Conservation (phyloP, 192 early-diverging fungal genomes). For the Coemansia sp. region DNA sequence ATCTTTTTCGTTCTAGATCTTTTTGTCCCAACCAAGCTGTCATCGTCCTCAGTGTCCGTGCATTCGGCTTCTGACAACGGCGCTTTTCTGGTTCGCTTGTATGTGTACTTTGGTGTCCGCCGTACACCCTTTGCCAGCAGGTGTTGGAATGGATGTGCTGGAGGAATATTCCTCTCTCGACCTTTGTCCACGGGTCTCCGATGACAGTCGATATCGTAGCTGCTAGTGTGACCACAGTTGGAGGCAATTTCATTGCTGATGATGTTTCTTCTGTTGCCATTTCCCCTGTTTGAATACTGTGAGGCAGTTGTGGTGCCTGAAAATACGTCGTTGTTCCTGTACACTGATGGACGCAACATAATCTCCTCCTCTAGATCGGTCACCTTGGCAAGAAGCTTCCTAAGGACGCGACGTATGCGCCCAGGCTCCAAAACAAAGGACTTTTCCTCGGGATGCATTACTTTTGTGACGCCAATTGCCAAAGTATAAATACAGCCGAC, state of each 20-base stretch:
- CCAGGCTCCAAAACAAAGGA: constrained; percentile 21
- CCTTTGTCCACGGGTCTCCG: not conserved
- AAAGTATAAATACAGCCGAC: not conserved
- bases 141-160: constrained; percentile 37
- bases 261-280: not conserved
- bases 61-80: constrained; percentile 11
- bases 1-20: not conserved
- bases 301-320: not conserved
- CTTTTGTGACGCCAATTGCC: not conserved
- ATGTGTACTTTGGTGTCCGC: constrained; percentile 43
- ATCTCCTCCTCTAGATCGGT: constrained; percentile 43
- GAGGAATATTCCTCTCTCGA: constrained; percentile 12
- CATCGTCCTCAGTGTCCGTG: constrained; percentile 1
- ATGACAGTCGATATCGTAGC: not conserved
- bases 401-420: constrained; percentile 38
- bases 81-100: constrained; percentile 28
- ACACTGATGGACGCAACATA: constrained; percentile 19
- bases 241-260: not conserved
- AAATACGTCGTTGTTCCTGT: constrained; percentile 5
- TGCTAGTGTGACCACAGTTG: not conserved
- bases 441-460: constrained; percentile 35
- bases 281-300: not conserved
- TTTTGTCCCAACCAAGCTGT: not conserved
- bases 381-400: constrained; percentile 44
- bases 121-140: constrained; percentile 4